Evolutionary conservation across 108 stramenopile genomes (phyloP).

Genomic region (Pseudonitzschia multistriata): DNA sequence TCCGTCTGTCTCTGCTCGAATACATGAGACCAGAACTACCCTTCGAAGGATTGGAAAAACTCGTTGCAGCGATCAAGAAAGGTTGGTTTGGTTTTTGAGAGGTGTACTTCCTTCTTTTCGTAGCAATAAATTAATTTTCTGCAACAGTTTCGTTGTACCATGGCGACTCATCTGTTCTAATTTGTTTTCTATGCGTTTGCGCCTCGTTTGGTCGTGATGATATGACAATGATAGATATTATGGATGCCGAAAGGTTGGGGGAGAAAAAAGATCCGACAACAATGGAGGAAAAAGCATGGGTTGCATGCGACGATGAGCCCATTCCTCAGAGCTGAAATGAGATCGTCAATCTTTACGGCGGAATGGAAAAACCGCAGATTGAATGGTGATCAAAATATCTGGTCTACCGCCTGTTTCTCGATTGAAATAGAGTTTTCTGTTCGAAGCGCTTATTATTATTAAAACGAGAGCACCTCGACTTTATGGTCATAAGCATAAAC

Average conservation of each 20-base stretch:
- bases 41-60: slow-evolving; percentile 83
- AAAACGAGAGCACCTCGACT: no score
- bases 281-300: slow-evolving; percentile 46
- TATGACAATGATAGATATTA: no score
- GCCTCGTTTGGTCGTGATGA: no score
- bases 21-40: slow-evolving; percentile 85
- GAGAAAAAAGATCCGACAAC: slow-evolving; percentile 24
- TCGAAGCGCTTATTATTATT: no score
- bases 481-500: no score
- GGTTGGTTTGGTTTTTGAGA: background rate
- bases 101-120: slow-evolving; percentile 43
- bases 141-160: background rate
- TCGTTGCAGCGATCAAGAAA: slow-evolving; percentile 82
- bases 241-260: slow-evolving; percentile 39
- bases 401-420: no score
- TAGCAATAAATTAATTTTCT: background rate
- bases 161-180: background rate
- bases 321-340: background rate
- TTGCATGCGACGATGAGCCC: slow-evolving; percentile 29
- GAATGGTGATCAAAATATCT: no score
- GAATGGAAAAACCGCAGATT: no score
- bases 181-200: background rate
- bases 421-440: no score
- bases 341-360: no score
- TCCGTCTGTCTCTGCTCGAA: slow-evolving; percentile 73